A percentile compares a stretch with the other conserved stretches of the same genome.
Conservation (phyloP, 2,329 filamentous ascomycete genomes). For the Ophiosphaerella narmari region DNA sequence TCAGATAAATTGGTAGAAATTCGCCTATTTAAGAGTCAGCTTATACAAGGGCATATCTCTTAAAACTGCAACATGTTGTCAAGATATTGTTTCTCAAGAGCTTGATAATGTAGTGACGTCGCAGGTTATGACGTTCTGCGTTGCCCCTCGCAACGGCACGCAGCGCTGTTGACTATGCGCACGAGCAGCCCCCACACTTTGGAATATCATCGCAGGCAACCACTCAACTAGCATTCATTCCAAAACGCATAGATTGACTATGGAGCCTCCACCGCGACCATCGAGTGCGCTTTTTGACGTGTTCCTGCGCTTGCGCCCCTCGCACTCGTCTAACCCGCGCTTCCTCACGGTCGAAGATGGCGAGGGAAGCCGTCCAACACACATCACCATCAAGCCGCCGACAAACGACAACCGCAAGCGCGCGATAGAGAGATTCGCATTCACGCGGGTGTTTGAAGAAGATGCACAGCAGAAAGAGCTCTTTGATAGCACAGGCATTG, state of each 20-base stretch:
- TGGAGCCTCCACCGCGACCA: conserved; percentile 44
- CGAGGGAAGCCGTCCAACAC: conserved; percentile 48
- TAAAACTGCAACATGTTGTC: too few relatives aligned
- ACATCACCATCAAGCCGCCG: conserved; percentile 63
- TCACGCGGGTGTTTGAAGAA: conserved; percentile 92
- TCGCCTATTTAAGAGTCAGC: too few relatives aligned
- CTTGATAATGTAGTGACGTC: background rate
- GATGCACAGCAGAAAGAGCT: conserved; percentile 82
- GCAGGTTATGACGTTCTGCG: background rate
- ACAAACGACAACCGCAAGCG: conserved; percentile 81
- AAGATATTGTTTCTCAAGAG: too few relatives aligned
- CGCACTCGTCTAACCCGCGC: conserved; percentile 51
- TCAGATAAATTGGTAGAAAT: too few relatives aligned
- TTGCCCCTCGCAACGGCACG: conserved; percentile 19
- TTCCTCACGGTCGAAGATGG: conserved; percentile 76
- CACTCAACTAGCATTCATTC: conserved; percentile 1
- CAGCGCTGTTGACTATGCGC: conserved; percentile 18
- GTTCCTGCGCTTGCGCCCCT: conserved; percentile 74
- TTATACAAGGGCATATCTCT: too few relatives aligned
- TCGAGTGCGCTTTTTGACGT: conserved; percentile 78
- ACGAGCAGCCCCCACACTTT: conserved; percentile 6
- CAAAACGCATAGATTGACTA: conserved; percentile 23
- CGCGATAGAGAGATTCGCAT: conserved; percentile 90
- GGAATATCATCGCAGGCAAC: conserved; percentile 2
- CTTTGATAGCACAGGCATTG: conserved; percentile 78